These are phyloP conservation scores for Aspergillus amoenus DNA, from an alignment of 2,329 filamentous ascomycete species.

Conservation along the genomic window DNA sequence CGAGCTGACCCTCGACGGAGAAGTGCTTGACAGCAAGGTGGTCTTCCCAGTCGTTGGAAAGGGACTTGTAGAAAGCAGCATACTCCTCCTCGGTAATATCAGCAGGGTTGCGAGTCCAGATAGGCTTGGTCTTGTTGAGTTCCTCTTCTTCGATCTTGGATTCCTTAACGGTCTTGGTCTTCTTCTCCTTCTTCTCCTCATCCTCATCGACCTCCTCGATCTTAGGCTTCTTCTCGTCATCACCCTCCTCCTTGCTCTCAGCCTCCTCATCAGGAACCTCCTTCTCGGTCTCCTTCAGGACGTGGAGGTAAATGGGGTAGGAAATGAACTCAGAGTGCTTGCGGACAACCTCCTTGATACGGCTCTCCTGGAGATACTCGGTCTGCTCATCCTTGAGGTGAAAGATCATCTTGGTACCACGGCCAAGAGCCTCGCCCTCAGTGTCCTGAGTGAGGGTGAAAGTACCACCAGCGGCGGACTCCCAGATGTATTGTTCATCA, in stretches of 20 bases:
- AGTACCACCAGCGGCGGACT: slow-evolving; percentile 94
- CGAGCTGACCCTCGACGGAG: slow-evolving; percentile 99
- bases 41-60: slow-evolving; percentile 99
- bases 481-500: slow-evolving; percentile 99
- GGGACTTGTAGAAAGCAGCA: slow-evolving; percentile 98
- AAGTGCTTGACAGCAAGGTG: slow-evolving; percentile 99
- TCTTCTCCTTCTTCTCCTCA: slow-evolving; percentile 79
- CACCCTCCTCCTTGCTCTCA: slow-evolving; percentile 68
- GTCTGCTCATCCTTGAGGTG: slow-evolving; percentile 99
- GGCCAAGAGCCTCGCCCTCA: slow-evolving; percentile 85
- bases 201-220: slow-evolving; percentile 92
- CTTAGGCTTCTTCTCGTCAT: slow-evolving; percentile 91
- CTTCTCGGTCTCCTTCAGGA: slow-evolving; percentile 98
- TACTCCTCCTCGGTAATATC: slow-evolving; percentile 98
- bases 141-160: slow-evolving; percentile 98
- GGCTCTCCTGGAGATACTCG: slow-evolving; percentile 97
- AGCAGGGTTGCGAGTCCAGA: slow-evolving; percentile 97
- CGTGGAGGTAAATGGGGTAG: slow-evolving; percentile 99
- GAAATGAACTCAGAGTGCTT: slow-evolving; percentile 99
- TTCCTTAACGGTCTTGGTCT: slow-evolving; percentile 99
- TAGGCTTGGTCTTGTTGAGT: slow-evolving; percentile 99
- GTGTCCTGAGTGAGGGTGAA: slow-evolving; percentile 92
- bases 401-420: slow-evolving; percentile 96
- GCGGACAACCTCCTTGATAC: slow-evolving; percentile 99
- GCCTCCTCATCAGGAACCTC: slow-evolving; percentile 97